Evolutionary conservation across 257 asterid species (phyloP), one percentile per base, ranked within the genome.

Genomic region (Solanum megistacrolobum): DNA sequence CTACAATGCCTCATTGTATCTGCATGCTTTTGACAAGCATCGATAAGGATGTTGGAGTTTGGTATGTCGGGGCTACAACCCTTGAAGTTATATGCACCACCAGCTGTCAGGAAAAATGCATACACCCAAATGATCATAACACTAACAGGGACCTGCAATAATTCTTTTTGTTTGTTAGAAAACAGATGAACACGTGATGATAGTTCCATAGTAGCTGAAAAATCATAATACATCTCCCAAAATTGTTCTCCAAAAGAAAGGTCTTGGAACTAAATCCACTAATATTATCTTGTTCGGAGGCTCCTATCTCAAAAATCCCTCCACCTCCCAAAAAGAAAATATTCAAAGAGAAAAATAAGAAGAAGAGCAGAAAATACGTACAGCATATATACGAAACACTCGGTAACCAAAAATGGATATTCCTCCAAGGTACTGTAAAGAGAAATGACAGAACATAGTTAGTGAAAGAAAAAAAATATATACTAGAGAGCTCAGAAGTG

Each of bases 1-100:
- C 99, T 91, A 88, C 99, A 97, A 87, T 95, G 99, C 89, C 93
- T 94, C 99, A 97, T 97, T 10, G 99, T 96, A 91, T 96, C 94
- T 87, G 98, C 98, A 88, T 97, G 99, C 93, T 87, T 94, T 89
- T 92, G 90, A 84, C 99, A 97, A 90, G 97, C 91, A 90, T 95
- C 96, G 12, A 91, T 91, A 66, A 97, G 97, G 88, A 97, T 95
- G 86, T 97, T 97, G 48, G 99, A 97, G 89, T 94, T 94, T 27
- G 99, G 99, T 88, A 97, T 91, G 91, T 94, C 92, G 0, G 98
- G 89, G 73, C 93, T 93, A 93, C 99, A 97, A 60, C 99, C 99
- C 92, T 94, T 94, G 87, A 90, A 95, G 91, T 96, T 96, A 89
- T 97, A 97, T 36, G 98, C 99, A 86, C 99, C 99, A 21, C 99